Base-by-base conservation (phyloP, 441 rosid genomes). In the Jatropha multifida region DNA sequence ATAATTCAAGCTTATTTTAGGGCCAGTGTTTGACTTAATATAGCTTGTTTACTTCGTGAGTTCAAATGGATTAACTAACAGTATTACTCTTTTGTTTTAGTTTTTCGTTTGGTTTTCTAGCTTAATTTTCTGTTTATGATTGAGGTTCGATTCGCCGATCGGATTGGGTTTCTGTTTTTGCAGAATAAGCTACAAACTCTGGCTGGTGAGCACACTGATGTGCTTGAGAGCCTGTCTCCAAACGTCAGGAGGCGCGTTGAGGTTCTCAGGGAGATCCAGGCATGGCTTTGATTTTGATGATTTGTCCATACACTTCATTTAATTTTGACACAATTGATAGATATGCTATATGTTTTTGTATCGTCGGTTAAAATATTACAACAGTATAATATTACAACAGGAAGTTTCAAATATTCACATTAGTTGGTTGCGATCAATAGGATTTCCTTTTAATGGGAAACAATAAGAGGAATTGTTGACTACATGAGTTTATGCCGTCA, bases 251-350 rank as follows among this genome's bases (percentile, higher is more conserved):
- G 88, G 85, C 98, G 98, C 61, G 98, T 93, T 0, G 96, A 95
- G 76, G 85, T 78, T 78, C 95, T 95, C n/a, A 85, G 91, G 74
- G 97, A 88, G 85, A 90, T 93, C 66, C 98, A 95, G 90, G 99
- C 69, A 71, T 61, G 86, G 72, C 3, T 46, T 66, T n/a, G 58
- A 5, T 18, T 54, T 18, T 18, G 2, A 54, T 54, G 48, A 18
- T 54, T 18, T 54, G 8, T 11, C 51, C 5, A 0, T n/a, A 9
- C 54, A 6, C 9, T 11, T 15, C 8, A 20, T 23, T 20, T 18
- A 15, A 17, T 17, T 52, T 51, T 14, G 17, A 4, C 14, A 1
- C 14, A 32, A 7, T 54, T 7, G 5, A 15, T 18, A 54, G 20
- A 4, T 54, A 15, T 5, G 58, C 23, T 54, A 17, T 18, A 17